Percentiles rank a stretch among this genome's conserved stretches.
These are phyloP conservation scores for Hypoxylon intermedium DNA, from an alignment of 495 filamentous ascomycete species.

Conservation along the genomic window DNA sequence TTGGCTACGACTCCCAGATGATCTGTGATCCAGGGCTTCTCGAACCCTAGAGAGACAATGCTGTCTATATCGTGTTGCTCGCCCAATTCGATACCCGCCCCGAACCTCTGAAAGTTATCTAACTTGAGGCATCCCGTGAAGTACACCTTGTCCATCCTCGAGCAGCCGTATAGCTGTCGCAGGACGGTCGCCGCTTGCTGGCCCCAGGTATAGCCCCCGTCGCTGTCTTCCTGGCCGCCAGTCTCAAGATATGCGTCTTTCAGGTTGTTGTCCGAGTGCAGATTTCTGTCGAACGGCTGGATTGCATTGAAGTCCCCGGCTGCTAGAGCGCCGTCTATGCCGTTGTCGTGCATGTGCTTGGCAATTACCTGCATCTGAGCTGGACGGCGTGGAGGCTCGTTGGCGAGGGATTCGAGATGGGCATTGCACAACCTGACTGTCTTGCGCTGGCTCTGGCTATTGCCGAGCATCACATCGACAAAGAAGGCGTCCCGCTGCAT, in stretches of 20 bases:
- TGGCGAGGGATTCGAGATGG: constrained; percentile 60
- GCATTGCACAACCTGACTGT: constrained; percentile 58
- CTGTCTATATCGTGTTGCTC: constrained; percentile 29
- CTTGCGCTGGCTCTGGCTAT: constrained; percentile 19
- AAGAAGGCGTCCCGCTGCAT: constrained; percentile 62
- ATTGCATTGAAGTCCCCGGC: constrained; percentile 66
- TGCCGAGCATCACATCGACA: constrained; percentile 48
- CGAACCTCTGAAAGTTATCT: constrained; percentile 51
- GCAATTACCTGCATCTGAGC: constrained; percentile 53
- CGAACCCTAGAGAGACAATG: constrained; percentile 35
- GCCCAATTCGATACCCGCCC: constrained; percentile 28
- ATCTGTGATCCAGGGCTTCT: constrained; percentile 58
- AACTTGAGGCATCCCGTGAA: constrained; percentile 44
- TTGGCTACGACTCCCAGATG: constrained; percentile 55
- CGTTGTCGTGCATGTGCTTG: constrained; percentile 44
- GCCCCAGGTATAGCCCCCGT: constrained; percentile 64
- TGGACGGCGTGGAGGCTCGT: constrained; percentile 50
- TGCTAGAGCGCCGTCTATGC: constrained; percentile 45
- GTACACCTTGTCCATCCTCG: constrained; percentile 61
- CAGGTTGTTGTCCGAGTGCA: constrained; percentile 55
- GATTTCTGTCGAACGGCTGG: constrained; percentile 55
- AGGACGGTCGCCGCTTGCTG: constrained; percentile 50
- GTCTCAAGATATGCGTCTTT: constrained; percentile 61
- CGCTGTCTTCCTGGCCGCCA: constrained; percentile 56
- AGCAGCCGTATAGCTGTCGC: constrained; percentile 50